These are phyloP conservation scores for Salix exigua DNA, from an alignment of 345 rosid species.

Conservation along the genomic window DNA sequence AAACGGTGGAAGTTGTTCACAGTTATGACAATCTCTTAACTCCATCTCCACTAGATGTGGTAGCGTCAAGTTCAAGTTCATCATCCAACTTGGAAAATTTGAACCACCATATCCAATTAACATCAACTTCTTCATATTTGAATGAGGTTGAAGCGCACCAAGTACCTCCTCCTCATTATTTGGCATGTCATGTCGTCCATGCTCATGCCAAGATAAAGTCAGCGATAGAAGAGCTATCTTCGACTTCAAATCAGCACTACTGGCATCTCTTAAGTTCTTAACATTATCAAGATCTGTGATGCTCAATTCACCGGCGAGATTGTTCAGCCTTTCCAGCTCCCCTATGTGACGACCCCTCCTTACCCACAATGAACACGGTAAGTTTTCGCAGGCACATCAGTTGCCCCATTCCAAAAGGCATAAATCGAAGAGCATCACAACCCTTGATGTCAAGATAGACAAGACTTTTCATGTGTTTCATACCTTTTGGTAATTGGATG, in stretches of 20 bases:
- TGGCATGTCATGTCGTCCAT: not conserved
- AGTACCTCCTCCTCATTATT: not conserved
- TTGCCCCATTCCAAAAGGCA: constrained; percentile 10
- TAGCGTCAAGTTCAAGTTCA: not conserved
- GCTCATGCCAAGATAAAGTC: not conserved
- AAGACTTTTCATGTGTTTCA: constrained; percentile 7
- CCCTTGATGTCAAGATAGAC: not conserved
- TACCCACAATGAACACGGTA: constrained; percentile 14
- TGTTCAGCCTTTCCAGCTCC: constrained; percentile 6
- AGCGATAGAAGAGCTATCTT: constrained; percentile 8
- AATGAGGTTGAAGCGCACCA: not conserved
- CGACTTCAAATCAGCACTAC: constrained; percentile 14
- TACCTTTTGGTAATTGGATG: not conserved
- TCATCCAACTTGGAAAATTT: constrained; percentile 9
- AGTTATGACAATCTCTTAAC: not conserved
- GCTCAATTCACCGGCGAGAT: constrained; percentile 2
- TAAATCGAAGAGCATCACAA: not conserved
- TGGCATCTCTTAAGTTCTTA: constrained; percentile 8
- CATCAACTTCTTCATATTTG: not conserved
- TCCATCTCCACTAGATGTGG: not conserved
- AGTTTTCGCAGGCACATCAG: constrained; percentile 11
- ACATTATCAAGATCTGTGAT: not conserved
- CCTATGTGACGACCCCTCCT: not conserved
- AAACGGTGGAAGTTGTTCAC: constrained; percentile 11
- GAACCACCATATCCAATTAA: not conserved